Conservation (phyloP, 192 early-diverging fungal genomes). For the Coemansia sp. region DNA sequence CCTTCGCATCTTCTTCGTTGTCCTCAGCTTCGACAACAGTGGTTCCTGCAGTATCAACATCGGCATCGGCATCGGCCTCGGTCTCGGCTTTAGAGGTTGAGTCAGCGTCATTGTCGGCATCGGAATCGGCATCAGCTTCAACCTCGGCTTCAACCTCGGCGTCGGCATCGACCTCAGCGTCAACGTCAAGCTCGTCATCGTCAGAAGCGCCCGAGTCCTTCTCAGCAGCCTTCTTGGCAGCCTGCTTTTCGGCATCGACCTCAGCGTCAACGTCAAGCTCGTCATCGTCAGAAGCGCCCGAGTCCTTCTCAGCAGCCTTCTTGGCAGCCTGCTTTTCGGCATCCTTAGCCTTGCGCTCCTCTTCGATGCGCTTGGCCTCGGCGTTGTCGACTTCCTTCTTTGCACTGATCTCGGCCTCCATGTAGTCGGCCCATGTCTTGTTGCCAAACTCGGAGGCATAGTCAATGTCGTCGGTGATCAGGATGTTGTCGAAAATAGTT, state of each 20-base stretch:
- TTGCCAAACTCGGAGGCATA: constrained; percentile 76
- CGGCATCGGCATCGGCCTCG: constrained; percentile 13
- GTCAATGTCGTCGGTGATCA: constrained; percentile 79
- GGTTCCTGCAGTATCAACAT: neutral
- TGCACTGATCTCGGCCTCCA: constrained; percentile 65
- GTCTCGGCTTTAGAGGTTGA: constrained; percentile 11
- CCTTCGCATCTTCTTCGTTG: constrained; percentile 2
- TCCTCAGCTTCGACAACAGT: neutral
- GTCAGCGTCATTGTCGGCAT: constrained; percentile 1
- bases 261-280: constrained; percentile 16
- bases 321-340: constrained; percentile 23
- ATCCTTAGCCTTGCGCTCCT: constrained; percentile 48
- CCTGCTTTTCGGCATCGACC: constrained; percentile 12
- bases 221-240: constrained; percentile 19
- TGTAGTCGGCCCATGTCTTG: constrained; percentile 64
- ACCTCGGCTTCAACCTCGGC: constrained; percentile 5
- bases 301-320: constrained; percentile 15
- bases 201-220: constrained; percentile 8
- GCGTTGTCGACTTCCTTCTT: constrained; percentile 62
- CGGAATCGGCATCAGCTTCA: neutral
- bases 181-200: constrained; percentile 13
- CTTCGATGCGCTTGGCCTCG: constrained; percentile 50
- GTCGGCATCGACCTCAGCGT: constrained; percentile 10
- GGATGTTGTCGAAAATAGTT: constrained; percentile 92
- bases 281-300: constrained; percentile 9